Conservation (phyloP, 2,329 filamentous ascomycete species). For the Bipolaris bicolor region DNA sequence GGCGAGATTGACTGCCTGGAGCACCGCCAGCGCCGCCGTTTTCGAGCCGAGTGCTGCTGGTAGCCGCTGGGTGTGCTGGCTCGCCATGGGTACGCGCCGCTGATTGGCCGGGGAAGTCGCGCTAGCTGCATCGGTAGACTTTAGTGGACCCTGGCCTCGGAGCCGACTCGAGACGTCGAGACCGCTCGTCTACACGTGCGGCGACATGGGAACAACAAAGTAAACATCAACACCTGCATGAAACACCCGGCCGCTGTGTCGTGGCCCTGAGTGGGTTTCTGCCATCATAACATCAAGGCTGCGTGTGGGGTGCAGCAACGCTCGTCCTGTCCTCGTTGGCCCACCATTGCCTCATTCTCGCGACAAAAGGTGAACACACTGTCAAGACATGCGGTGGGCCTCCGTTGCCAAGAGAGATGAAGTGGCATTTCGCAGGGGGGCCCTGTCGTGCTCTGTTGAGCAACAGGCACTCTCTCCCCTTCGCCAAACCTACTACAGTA, state of each 20-base stretch:
- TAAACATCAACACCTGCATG: slow-evolving; percentile 9
- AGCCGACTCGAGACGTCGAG: slow-evolving; percentile 13
- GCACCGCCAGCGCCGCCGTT: slow-evolving; percentile 25
- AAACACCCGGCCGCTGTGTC: slow-evolving; percentile 20
- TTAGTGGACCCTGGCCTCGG: slow-evolving; percentile 22
- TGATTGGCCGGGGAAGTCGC: slow-evolving; percentile 31
- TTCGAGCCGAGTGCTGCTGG: slow-evolving; percentile 32
- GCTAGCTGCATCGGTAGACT: slow-evolving; percentile 27
- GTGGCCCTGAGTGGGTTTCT: slow-evolving; percentile 7
- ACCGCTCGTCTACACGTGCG: slow-evolving; percentile 19
- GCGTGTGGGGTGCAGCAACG: slow-evolving; percentile 9
- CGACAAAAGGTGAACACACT: not conserved
- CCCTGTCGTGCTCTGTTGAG: slow-evolving; percentile 7
- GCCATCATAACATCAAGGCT: slow-evolving; percentile 9
- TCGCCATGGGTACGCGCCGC: slow-evolving; percentile 25
- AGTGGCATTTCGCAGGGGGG: slow-evolving; percentile 18
- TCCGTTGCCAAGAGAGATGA: slow-evolving; percentile 14
- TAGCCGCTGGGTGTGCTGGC: slow-evolving; percentile 38
- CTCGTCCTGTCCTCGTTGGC: slow-evolving; percentile 18
- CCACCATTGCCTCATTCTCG: slow-evolving; percentile 7
- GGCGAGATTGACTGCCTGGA: slow-evolving; percentile 29
- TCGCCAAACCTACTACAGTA: slow-evolving; percentile 2
- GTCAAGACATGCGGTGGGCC: slow-evolving; percentile 14
- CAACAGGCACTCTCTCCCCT: not conserved
- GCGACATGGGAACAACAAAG: slow-evolving; percentile 16